phyloP scores from a whole-genome alignment of 148 eudicot species.

The Nyssa sinensis region DNA sequence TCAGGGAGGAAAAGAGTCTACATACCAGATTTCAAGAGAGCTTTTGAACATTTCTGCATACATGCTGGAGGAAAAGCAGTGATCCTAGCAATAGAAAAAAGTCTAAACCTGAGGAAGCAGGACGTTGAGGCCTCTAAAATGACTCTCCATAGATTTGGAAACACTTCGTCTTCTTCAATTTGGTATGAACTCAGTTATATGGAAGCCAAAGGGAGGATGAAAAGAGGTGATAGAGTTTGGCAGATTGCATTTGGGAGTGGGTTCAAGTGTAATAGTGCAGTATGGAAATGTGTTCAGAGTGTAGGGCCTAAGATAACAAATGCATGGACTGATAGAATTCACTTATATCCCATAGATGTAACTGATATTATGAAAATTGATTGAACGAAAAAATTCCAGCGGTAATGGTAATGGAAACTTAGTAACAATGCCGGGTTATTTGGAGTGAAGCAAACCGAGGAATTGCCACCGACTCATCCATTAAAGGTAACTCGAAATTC shows the following conservation, averaged over 20 bases:
- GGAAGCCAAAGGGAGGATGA: too few relatives aligned
- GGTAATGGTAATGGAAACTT: too few relatives aligned
- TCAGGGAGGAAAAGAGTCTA: background rate
- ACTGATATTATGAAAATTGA: slow-evolving; percentile 1
- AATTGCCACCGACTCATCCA: too few relatives aligned
- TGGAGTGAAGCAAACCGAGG: too few relatives aligned
- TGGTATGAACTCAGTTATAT: slow-evolving; percentile 27
- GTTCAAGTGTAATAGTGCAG: slow-evolving; percentile 32
- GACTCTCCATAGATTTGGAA: slow-evolving; percentile 30
- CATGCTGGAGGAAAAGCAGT: slow-evolving; percentile 20
- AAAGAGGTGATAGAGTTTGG: too few relatives aligned
- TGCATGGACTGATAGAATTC: slow-evolving; percentile 14
- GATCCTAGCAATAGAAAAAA: slow-evolving; percentile 5
- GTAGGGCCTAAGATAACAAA: background rate
- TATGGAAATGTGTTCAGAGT: slow-evolving; percentile 16
- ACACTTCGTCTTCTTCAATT: slow-evolving; percentile 23
- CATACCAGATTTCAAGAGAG: slow-evolving; percentile 20
- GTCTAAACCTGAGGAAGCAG: slow-evolving; percentile 8
- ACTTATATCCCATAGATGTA: background rate
- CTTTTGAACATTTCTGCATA: slow-evolving; percentile 27
- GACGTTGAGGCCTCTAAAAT: slow-evolving; percentile 22
- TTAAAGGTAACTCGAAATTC: too few relatives aligned
- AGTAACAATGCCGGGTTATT: too few relatives aligned
- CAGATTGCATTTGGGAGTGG: too few relatives aligned
- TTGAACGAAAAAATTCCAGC: too few relatives aligned